Percentiles rank a stretch among this genome's conserved stretches.
Evolutionary conservation across 192 early-diverging fungal genomes (phyloP).

Genomic region (Podila verticillata): DNA sequence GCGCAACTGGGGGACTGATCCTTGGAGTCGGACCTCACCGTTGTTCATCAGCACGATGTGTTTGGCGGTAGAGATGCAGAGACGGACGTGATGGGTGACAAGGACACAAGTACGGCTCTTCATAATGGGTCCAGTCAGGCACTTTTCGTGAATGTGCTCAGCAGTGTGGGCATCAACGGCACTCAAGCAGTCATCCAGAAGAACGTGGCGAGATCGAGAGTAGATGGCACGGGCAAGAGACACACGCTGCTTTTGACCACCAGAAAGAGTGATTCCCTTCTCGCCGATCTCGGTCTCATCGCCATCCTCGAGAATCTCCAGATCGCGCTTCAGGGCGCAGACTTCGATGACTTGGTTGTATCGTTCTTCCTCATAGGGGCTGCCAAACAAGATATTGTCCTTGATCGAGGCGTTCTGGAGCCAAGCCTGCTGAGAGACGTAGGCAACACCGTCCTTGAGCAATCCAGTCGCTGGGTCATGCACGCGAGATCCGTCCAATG

Average conservation of each 20-base stretch:
- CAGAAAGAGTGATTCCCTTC: conserved; percentile 76
- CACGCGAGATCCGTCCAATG: conserved; percentile 24
- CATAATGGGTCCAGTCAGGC: conserved; percentile 76
- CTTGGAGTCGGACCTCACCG: conserved; percentile 55
- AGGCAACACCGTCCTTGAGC: conserved; percentile 73
- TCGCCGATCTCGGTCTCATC: conserved; percentile 90
- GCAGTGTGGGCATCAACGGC: conserved; percentile 91
- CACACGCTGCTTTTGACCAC: conserved; percentile 83
- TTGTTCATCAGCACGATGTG: conserved; percentile 63
- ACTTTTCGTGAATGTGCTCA: conserved; percentile 79
- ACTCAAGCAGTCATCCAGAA: conserved; percentile 83
- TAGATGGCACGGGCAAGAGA: conserved; percentile 82
- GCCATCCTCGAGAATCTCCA: conserved; percentile 77
- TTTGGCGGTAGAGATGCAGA: conserved; percentile 63
- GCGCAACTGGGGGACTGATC: conserved; percentile 38
- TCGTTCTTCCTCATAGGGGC: conserved; percentile 68
- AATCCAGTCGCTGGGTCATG: conserved; percentile 48
- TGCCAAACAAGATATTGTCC: conserved; percentile 83
- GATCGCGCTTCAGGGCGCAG: conserved; percentile 84
- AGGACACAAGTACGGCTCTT: conserved; percentile 79
- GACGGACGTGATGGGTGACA: conserved; percentile 82
- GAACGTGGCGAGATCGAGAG: conserved; percentile 59
- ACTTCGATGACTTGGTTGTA: conserved; percentile 77
- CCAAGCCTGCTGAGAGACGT: conserved; percentile 76
- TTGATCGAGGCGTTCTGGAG: conserved; percentile 72